Conservation (phyloP, 495 filamentous ascomycete species). For the Amorphotheca resinae region DNA sequence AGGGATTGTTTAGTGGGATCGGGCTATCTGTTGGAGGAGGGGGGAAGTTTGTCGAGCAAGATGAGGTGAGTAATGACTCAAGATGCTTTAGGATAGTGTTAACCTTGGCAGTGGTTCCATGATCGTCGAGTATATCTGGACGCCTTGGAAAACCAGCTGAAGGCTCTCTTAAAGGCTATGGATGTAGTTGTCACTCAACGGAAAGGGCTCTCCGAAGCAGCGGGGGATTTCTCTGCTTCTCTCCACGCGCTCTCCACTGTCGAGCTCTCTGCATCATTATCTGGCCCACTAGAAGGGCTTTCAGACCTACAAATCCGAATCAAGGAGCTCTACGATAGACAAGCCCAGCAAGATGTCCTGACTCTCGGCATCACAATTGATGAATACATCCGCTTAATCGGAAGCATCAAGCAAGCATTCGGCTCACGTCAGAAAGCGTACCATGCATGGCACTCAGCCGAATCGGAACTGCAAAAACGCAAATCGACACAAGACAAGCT, state of each 20-base stretch:
- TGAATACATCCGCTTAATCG: constrained; percentile 94
- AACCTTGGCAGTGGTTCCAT: constrained; percentile 71
- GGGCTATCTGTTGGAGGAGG: constrained; percentile 60
- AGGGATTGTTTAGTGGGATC: constrained; percentile 80
- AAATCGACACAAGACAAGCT: constrained; percentile 82
- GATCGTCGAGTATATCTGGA: constrained; percentile 90
- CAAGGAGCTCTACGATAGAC: constrained; percentile 86
- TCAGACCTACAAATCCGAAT: constrained; percentile 90
- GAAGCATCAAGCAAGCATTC: constrained; percentile 85
- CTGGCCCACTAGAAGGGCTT: constrained; percentile 74
- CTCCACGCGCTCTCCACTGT: constrained; percentile 82
- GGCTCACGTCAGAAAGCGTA: constrained; percentile 87
- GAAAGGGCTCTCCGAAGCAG: constrained; percentile 84
- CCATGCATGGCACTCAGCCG: constrained; percentile 81
- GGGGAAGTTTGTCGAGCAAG: constrained; percentile 92
- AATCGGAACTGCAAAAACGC: constrained; percentile 77
- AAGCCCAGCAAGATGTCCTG: constrained; percentile 92
- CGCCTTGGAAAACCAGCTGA: constrained; percentile 87
- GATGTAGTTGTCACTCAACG: constrained; percentile 84
- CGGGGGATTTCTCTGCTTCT: constrained; percentile 81
- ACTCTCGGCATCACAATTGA: constrained; percentile 96
- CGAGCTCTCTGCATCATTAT: constrained; percentile 78
- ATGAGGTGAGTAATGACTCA: constrained; percentile 56
- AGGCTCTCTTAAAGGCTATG: constrained; percentile 84
- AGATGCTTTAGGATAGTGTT: constrained; percentile 1